Percentiles rank a stretch among this genome's conserved stretches.
Evolutionary conservation across 2,329 filamentous ascomycete species (phyloP).

Genomic region (Clarireedia hainanense): DNA sequence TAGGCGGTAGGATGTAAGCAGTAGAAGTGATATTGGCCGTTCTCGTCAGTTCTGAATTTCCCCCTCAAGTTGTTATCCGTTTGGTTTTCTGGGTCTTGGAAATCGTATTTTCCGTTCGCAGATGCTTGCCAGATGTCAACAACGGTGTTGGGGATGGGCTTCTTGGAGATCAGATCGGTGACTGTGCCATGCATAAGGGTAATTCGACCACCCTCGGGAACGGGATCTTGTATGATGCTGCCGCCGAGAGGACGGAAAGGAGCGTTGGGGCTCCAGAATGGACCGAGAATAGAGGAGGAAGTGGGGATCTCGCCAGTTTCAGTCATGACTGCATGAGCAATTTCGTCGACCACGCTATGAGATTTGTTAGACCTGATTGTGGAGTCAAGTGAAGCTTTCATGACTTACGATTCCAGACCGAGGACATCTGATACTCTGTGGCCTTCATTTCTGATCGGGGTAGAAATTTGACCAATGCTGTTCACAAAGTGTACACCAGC

Average conservation of each 20-base stretch:
- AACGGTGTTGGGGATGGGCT: conserved; percentile 36
- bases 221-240: conserved; percentile 47
- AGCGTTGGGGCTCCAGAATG: conserved; percentile 72
- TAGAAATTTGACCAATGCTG: conserved; percentile 59
- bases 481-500: conserved; percentile 69
- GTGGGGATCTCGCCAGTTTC: conserved; percentile 18
- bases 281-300: conserved; percentile 70
- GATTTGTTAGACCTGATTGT: background rate
- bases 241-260: conserved; percentile 63
- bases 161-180: conserved; percentile 31
- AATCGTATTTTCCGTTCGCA: conserved; percentile 49
- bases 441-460: conserved; percentile 62
- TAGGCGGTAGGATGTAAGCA: conserved; percentile 39
- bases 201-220: conserved; percentile 44
- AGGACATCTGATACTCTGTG: conserved; percentile 67
- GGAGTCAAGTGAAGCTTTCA: background rate
- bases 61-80: conserved; percentile 53
- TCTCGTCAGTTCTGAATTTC: conserved; percentile 48
- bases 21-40: conserved; percentile 47
- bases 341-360: conserved; percentile 52
- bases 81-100: conserved; percentile 53
- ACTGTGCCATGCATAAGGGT: conserved; percentile 51
- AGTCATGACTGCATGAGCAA: conserved; percentile 20
- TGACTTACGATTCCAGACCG: conserved; percentile 60
- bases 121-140: conserved; percentile 60